phyloP scores from a whole-genome alignment of 257 asterid species.

The Solanum okadae region DNA sequence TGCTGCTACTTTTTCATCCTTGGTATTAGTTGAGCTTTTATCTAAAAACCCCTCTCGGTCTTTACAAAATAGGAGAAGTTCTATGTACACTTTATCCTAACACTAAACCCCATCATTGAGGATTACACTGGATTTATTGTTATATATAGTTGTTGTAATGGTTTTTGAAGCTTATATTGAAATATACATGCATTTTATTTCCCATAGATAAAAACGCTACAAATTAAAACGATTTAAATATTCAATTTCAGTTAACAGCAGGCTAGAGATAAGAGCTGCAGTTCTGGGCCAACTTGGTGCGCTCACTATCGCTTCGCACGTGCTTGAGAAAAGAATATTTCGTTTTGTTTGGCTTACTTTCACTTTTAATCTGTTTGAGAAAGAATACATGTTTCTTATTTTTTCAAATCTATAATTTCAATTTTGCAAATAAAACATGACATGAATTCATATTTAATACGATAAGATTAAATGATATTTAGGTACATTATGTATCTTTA shows the following conservation, averaged over 20 bases:
- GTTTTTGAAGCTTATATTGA: background rate
- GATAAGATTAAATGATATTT: too few species aligned
- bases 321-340: background rate
- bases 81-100: background rate
- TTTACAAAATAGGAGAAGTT: too few species aligned
- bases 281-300: background rate
- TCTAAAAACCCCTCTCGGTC: background rate
- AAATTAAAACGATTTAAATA: background rate
- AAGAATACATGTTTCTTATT: background rate
- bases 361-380: background rate
- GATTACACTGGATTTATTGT: too few species aligned
- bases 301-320: background rate
- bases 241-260: background rate
- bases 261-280: background rate
- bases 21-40: background rate
- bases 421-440: background rate
- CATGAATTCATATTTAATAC: rapidly evolving
- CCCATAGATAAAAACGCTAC: background rate
- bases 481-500: too few species aligned
- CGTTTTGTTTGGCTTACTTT: background rate
- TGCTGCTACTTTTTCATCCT: background rate
- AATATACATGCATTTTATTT: background rate
- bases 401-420: too few species aligned
- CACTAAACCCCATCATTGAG: background rate
- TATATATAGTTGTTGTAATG: background rate